These are phyloP conservation scores for Hanseniaspora thailandica DNA, from an alignment of 805 yeast species.

Conservation along the genomic window DNA sequence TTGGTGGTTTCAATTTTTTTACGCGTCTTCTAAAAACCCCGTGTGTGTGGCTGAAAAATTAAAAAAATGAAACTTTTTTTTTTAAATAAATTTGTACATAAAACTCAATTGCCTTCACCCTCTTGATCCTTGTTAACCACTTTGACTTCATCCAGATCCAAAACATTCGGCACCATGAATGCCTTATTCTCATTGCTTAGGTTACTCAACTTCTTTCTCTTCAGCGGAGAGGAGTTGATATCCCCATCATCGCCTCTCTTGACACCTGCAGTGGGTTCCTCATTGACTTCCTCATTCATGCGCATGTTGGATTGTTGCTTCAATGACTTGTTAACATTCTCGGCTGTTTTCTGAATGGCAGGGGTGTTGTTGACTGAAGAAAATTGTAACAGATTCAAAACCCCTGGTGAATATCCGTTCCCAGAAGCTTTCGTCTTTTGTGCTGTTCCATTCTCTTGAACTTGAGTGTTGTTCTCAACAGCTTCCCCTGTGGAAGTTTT, in stretches of 20 bases:
- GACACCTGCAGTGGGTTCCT: neutral
- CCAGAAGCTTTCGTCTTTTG: slow-evolving; percentile 17
- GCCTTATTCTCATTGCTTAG: neutral
- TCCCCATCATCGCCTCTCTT: neutral
- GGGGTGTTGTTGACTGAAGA: slow-evolving; percentile 34
- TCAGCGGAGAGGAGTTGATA: slow-evolving; percentile 9
- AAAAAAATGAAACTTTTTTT: neutral
- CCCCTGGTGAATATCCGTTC: slow-evolving; percentile 59
- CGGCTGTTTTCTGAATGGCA: slow-evolving; percentile 16
- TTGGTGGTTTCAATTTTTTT: too few species aligned
- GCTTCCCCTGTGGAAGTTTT: slow-evolving; percentile 13
- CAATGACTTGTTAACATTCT: neutral
- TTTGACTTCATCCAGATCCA: slow-evolving; percentile 1
- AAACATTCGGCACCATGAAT: slow-evolving; percentile 5
- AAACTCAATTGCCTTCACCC: neutral
- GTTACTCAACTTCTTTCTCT: slow-evolving; percentile 1
- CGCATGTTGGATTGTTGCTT: slow-evolving; percentile 10
- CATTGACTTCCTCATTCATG: neutral
- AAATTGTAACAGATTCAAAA: slow-evolving; percentile 86
- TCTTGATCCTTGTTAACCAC: neutral
- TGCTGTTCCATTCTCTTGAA: slow-evolving; percentile 14
- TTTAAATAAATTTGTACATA: neutral
- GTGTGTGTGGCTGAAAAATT: neutral
- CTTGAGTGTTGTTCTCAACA: slow-evolving; percentile 12
- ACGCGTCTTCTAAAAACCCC: neutral